Evolutionary conservation across 108 stramenopile species (phyloP), one percentile per base, ranked within the genome.

Genomic region (Ochromonas danica): DNA sequence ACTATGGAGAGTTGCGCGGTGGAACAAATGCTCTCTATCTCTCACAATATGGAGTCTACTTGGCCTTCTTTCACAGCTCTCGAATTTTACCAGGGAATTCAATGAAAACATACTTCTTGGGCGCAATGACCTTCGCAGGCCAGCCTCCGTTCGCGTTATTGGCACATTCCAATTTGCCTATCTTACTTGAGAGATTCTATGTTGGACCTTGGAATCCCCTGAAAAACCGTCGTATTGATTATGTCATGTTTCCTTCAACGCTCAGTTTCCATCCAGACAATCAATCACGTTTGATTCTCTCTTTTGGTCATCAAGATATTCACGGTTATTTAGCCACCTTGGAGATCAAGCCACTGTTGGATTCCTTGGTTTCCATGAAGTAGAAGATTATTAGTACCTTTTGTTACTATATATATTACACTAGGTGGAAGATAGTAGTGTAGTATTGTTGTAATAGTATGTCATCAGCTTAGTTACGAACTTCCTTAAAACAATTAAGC

Each of bases 1-100:
- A 51, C 6, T 67, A 67, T 36, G 63, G 63, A 6, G 63, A 67
- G 63, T 33, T 67, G 25, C 17, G 63, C 3, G 63, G 63, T 36
- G 63, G 63, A 28, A 67, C 63, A 36, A 67, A 67, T 36, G 63
- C 63, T 6, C 3, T 67, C 6, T 28, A 31, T 10, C 17, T 67
- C 10, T 10, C 17, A 10, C 17, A 57, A 10, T 6, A 22, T 51
- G 45, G 22, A 14, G 10, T 28, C 31, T 67, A 35, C 31, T 67
- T 67, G 63, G 63, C 63, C 10, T 67, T 67, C 63, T 67, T 67
- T 25, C 63, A 67, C 31, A 14, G 14, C 31, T 14, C 30, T 36
- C 14, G 3, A 3, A 67, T 10, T 36, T 25, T 67, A 35, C 31
- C 31, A 10, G 63, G 63, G 31, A 35, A 36, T 36, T 67, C 6